Conservation (phyloP, 495 filamentous ascomycete species). For the Penicillium ochrochloron region DNA sequence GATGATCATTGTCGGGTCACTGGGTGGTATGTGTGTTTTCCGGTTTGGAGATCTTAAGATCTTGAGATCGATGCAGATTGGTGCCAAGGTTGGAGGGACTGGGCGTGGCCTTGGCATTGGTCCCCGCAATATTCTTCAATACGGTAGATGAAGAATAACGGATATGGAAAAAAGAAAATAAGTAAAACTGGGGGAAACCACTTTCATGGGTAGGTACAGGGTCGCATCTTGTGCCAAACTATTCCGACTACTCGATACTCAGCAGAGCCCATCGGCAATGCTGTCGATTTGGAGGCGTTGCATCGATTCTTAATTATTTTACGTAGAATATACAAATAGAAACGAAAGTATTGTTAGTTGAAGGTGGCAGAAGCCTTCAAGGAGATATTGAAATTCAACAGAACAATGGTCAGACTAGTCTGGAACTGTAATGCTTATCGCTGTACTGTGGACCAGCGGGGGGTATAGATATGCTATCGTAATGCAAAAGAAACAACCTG, state of each 20-base stretch:
- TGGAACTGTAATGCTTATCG: constrained; percentile 2
- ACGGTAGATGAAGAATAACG: neutral
- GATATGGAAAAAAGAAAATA: neutral
- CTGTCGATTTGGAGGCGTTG: too few species aligned
- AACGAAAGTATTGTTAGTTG: neutral
- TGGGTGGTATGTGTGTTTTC: neutral
- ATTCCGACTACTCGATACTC: neutral
- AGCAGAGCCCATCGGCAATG: neutral
- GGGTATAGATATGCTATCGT: constrained; percentile 41
- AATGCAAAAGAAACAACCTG: constrained; percentile 34
- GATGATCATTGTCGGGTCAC: neutral
- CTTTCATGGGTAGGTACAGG: neutral
- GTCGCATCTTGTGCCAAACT: neutral
- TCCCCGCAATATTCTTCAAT: neutral
- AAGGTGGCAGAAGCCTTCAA: constrained; percentile 12
- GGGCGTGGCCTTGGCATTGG: neutral
- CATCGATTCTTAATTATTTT: neutral
- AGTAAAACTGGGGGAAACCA: neutral
- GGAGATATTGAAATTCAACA: constrained; percentile 8
- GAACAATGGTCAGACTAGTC: constrained; percentile 2
- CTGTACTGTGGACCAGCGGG: constrained; percentile 23
- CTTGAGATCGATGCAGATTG: neutral
- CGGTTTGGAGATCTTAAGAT: neutral
- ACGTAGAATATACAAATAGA: neutral
- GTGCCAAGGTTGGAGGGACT: neutral